phyloP scores from a whole-genome alignment of 2,329 filamentous ascomycete species.

The Ceratocystis ficicola region DNA sequence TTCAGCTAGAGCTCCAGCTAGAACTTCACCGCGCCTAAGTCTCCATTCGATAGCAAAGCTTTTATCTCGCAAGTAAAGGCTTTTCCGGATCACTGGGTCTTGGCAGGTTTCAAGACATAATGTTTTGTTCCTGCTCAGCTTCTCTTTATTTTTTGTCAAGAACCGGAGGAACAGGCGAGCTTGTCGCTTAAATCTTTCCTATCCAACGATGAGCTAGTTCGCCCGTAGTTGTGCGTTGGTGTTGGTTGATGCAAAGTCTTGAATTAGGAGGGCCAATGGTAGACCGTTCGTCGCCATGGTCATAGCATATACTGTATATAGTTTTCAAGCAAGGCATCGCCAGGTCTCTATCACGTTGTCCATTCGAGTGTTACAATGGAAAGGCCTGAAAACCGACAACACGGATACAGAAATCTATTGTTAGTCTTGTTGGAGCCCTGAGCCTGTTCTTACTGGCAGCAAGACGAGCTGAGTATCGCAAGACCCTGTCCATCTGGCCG shows the following conservation, averaged over 20 bases:
- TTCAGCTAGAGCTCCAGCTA: not conserved
- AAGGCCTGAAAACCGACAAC: not conserved
- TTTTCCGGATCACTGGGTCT: not conserved
- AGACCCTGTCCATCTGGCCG: too few relatives aligned
- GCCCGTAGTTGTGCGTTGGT: not conserved
- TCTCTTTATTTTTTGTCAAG: not conserved
- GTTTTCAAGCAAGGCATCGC: too few relatives aligned
- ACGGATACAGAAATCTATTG: not conserved
- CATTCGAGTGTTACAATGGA: too few relatives aligned
- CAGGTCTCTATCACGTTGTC: too few relatives aligned
- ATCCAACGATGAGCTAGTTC: not conserved
- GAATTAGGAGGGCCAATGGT: too few relatives aligned
- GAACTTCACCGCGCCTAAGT: too few relatives aligned
- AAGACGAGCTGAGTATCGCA: not conserved
- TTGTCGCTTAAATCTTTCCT: not conserved
- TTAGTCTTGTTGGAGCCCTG: not conserved
- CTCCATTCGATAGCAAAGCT: not conserved
- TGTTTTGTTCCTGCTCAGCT: not conserved
- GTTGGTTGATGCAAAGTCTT: too few relatives aligned
- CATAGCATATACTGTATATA: too few relatives aligned
- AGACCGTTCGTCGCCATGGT: too few relatives aligned
- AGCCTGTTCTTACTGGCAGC: not conserved
- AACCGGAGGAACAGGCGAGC: not conserved
- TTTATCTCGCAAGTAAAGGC: too few relatives aligned
- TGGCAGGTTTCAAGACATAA: slow-evolving; percentile 1